Base-by-base conservation (phyloP, 805 yeast species). In the Aciculoconidium aculeatum region DNA sequence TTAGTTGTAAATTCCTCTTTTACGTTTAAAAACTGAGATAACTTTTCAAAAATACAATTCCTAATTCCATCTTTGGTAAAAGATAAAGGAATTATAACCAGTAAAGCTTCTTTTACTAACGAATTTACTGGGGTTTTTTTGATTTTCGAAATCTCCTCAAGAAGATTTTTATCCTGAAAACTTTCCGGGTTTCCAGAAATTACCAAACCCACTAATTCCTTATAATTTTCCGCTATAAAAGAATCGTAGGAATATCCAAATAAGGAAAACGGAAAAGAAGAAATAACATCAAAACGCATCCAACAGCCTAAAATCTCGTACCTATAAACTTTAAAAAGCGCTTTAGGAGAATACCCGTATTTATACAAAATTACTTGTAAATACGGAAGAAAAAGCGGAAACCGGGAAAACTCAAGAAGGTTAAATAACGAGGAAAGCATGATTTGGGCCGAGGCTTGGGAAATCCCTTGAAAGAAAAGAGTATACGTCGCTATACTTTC, bases 11-110 rank as follows among this genome's bases (percentile, higher is more conserved):
- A 32, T 10, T 53, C 55, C 3, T 23, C 21, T 21, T 45, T 49
- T 29, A 43, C 38, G n/a, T 45, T 45, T 14, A 56, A 40, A 4
- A 32, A 12, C 2, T 21, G 7, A 11, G 36, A 21, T 36, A 44
- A 17, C 6, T 21, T 18, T 4, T 39, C 44, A 19, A 54, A 58
- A 1, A 65, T 42, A 4, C 51, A 51, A 28, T 55, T 49, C 32
- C 68, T 44, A 1, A 48, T 28, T 0, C 76, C 75, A 18, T 46
- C 47, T 9, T 46, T 49, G 0, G 70, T 49, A 37, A 55, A 72
- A 0, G 74, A 51, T 12, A 73, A 39, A 0, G 79, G 64, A 1
- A 75, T 50, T 1, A 62, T 40, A n/a, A 53, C 31, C 0, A 71
- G 49, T 5, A 69, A 31, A 16, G 67, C 46, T 7, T 59, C 62